Percentiles rank a stretch among this genome's conserved stretches.
Evolutionary conservation across 2,329 filamentous ascomycete genomes (phyloP).

Genomic region (Cadophora luteo-olivacea): DNA sequence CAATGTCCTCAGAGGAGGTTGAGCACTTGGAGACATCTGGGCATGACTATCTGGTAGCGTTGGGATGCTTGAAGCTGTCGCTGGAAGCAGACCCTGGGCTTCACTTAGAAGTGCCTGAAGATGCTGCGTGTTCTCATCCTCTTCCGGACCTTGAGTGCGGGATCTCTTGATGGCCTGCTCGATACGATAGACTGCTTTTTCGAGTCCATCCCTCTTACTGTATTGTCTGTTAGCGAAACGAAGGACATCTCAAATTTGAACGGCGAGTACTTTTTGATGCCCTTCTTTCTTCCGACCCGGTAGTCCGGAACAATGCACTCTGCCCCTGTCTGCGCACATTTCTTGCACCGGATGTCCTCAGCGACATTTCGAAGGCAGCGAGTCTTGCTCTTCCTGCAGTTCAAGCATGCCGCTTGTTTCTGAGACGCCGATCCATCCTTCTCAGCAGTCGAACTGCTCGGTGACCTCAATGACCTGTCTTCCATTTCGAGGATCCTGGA

Average conservation of each 20-base stretch:
- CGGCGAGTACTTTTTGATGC: slow-evolving; percentile 70
- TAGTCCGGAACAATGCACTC: slow-evolving; percentile 76
- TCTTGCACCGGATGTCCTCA: slow-evolving; percentile 61
- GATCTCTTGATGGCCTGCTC: slow-evolving; percentile 69
- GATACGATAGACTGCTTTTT: slow-evolving; percentile 77
- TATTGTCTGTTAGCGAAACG: slow-evolving; percentile 27
- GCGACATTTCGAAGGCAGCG: slow-evolving; percentile 63
- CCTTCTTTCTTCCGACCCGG: slow-evolving; percentile 75
- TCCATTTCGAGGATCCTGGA: slow-evolving; percentile 29
- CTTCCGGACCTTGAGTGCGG: slow-evolving; percentile 50
- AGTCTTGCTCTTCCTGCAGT: slow-evolving; percentile 71
- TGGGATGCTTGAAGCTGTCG: not conserved
- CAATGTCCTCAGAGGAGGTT: not conserved
- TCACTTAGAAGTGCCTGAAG: slow-evolving; percentile 58
- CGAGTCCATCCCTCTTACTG: slow-evolving; percentile 76
- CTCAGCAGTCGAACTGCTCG: slow-evolving; percentile 36
- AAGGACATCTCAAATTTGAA: slow-evolving; percentile 34
- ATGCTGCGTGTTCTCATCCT: slow-evolving; percentile 50
- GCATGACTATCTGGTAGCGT: not conserved
- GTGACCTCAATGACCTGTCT: slow-evolving; percentile 32
- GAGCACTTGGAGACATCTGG: slow-evolving; percentile 8
- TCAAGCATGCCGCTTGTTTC: slow-evolving; percentile 62
- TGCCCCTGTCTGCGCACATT: slow-evolving; percentile 61
- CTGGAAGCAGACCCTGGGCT: slow-evolving; percentile 50
- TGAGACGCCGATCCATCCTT: slow-evolving; percentile 23